Base-by-base conservation (phyloP, 257 asterid genomes). In the Verbena officinalis region DNA sequence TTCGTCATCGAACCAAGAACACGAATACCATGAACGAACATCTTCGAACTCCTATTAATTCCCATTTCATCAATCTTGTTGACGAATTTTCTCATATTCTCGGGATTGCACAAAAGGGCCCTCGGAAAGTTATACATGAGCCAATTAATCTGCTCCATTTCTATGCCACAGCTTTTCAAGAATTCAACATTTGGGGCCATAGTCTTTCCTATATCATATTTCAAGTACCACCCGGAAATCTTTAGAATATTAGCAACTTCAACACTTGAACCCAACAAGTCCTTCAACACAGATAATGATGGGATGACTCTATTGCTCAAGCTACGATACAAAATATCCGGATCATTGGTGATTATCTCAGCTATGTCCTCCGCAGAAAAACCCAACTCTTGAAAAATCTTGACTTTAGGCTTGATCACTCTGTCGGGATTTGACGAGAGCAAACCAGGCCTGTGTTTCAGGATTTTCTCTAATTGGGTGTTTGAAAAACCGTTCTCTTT, bases 381-480 rank as follows among this genome's bases (percentile, higher is more conserved):
- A 7, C 76, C 75, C 13, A 73, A 49, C 17, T 77, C 74, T 8
- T 53, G 67, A 49, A 72, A 63, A 44, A 24, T 52, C 48, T 63
- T 27, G 38, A 77, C 64, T 66, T 73, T 77, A n/a, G 74, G 79
- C 70, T 69, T 67, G 55, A 77, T 39, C 36, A 74, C 62, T 11
- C n/a, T 67, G 1, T 67, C 69, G 44, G 56, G 52, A n/a, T 30
- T 61, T 14, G 66, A 31, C 4, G 50, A 19, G 30, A 77, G 48
- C 55, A 77, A 40, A 2, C 33, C 43, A 36, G 78, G 75, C 56
- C 2, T 45, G 1, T 13, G 12, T 45, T 31, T 65, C 17, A 75
- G 3, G 22, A 66, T 15, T 21, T 39, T 73, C 55, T 78, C 74
- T 56, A 78, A 42, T 14, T 78, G 77, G 51, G 72, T 19, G 7